These are phyloP conservation scores for Dictyostelium capitatum DNA, from an alignment of 78 protist genomes.

Conservation along the genomic window DNA sequence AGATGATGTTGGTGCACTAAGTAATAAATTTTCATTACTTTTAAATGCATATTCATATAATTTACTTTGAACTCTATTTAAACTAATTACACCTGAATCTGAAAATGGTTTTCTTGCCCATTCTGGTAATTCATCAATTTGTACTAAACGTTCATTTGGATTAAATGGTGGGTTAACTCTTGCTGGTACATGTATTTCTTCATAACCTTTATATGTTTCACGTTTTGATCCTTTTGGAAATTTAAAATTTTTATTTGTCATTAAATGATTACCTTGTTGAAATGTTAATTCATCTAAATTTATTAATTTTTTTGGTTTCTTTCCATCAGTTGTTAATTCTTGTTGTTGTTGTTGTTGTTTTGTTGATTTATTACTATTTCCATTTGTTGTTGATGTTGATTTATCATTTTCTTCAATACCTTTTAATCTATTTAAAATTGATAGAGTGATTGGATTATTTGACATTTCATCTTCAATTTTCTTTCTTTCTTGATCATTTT, in stretches of 20 bases:
- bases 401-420: slow-evolving; percentile 41
- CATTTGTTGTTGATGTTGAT: background rate
- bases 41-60: slow-evolving; percentile 90
- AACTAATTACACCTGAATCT: slow-evolving; percentile 6
- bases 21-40: slow-evolving; percentile 92
- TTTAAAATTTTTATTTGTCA: slow-evolving; percentile 87
- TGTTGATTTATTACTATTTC: background rate
- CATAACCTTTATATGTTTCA: slow-evolving; percentile 89
- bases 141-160: slow-evolving; percentile 41
- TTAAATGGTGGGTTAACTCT: slow-evolving; percentile 57
- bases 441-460: slow-evolving; percentile 41
- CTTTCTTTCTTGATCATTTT: slow-evolving; percentile 84
- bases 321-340: background rate
- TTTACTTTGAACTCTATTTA: slow-evolving; percentile 85
- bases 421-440: slow-evolving; percentile 58
- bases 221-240: slow-evolving; percentile 91
- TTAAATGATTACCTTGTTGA: slow-evolving; percentile 91
- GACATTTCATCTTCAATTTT: slow-evolving; percentile 88
- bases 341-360: slow-evolving; percentile 23
- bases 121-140: slow-evolving; percentile 58
- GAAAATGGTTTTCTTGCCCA: slow-evolving; percentile 52
- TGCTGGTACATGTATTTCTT: slow-evolving; percentile 95
- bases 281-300: slow-evolving; percentile 93
- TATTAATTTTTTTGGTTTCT: slow-evolving; percentile 32
- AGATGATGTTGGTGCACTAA: slow-evolving; percentile 99